phyloP scores from a whole-genome alignment of 2,329 filamentous ascomycete genomes.

The Nemania serpens region DNA sequence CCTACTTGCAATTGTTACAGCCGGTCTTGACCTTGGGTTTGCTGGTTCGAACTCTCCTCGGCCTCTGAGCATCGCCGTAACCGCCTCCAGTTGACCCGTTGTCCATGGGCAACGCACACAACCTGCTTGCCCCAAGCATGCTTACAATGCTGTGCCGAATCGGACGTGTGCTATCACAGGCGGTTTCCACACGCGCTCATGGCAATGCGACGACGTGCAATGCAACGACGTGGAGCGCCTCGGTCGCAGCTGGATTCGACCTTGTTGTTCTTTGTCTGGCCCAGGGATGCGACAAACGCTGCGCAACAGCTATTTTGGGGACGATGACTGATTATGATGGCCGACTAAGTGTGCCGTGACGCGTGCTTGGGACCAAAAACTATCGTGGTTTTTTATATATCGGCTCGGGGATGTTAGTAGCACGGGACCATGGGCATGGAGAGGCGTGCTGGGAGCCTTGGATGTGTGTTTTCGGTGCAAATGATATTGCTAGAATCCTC shows the following conservation, averaged over 20 bases:
- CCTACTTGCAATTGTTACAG: slow-evolving; percentile 71
- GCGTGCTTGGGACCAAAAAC: background rate
- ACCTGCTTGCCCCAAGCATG: slow-evolving; percentile 13
- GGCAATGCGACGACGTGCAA: too few relatives aligned
- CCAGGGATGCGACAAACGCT: too few relatives aligned
- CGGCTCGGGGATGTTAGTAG: background rate
- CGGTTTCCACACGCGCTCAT: slow-evolving; percentile 14
- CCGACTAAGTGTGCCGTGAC: background rate
- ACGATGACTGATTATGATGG: background rate
- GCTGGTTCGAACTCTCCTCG: slow-evolving; percentile 56
- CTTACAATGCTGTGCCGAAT: background rate
- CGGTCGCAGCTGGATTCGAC: background rate
- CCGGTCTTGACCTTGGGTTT: slow-evolving; percentile 69
- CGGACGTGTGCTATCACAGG: slow-evolving; percentile 3
- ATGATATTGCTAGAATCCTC: background rate
- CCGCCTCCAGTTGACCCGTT: slow-evolving; percentile 17
- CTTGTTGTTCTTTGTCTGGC: slow-evolving; percentile 2
- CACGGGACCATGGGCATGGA: slow-evolving; percentile 4
- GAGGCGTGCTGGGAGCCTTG: background rate
- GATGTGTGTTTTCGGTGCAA: background rate
- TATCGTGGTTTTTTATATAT: slow-evolving; percentile 3
- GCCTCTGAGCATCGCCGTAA: slow-evolving; percentile 36
- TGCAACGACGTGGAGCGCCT: slow-evolving; percentile 11
- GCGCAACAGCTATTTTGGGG: slow-evolving; percentile 1
- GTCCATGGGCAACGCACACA: slow-evolving; percentile 11